phyloP scores from a whole-genome alignment of 2,329 filamentous ascomycete species.

The Penicillium vulpinum region DNA sequence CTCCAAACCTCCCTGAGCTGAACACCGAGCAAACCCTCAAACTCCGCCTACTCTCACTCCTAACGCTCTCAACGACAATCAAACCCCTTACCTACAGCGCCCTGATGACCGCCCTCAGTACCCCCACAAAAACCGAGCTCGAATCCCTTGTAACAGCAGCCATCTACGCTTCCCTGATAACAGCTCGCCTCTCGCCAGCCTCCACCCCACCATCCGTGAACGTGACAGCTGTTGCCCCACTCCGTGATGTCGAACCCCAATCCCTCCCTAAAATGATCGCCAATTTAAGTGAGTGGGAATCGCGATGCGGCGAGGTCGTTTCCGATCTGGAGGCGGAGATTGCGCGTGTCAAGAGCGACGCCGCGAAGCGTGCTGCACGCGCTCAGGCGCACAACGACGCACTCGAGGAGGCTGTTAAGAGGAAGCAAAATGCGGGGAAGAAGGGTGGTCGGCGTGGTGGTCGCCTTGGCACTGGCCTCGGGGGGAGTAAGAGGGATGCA shows the following conservation, averaged over 20 bases:
- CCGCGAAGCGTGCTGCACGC: slow-evolving; percentile 55
- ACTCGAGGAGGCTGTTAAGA: slow-evolving; percentile 50
- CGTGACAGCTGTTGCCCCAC: slow-evolving; percentile 76
- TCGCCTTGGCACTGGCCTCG: slow-evolving; percentile 15
- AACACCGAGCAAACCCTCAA: slow-evolving; percentile 74
- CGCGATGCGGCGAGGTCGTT: slow-evolving; percentile 73
- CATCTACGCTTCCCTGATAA: slow-evolving; percentile 81
- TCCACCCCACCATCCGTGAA: slow-evolving; percentile 72
- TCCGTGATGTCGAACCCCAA: slow-evolving; percentile 79
- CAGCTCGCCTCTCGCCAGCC: slow-evolving; percentile 84
- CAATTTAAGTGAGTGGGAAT: slow-evolving; percentile 72
- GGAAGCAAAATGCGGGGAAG: slow-evolving; percentile 35
- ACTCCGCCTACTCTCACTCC: slow-evolving; percentile 84
- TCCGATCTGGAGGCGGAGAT: slow-evolving; percentile 75
- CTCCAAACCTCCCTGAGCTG: slow-evolving; percentile 66
- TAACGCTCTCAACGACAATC: slow-evolving; percentile 72
- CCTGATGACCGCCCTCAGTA: slow-evolving; percentile 66
- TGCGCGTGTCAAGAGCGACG: slow-evolving; percentile 60
- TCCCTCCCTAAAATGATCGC: slow-evolving; percentile 68
- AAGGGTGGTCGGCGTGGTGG: slow-evolving; percentile 16
- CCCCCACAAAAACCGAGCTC: slow-evolving; percentile 67
- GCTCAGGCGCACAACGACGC: slow-evolving; percentile 51
- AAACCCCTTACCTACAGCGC: slow-evolving; percentile 70
- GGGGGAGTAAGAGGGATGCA: slow-evolving; percentile 44
- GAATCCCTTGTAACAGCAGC: slow-evolving; percentile 85